Conservation (phyloP, 768 basidiomycete genomes). For the Tubosaeta sp. region DNA sequence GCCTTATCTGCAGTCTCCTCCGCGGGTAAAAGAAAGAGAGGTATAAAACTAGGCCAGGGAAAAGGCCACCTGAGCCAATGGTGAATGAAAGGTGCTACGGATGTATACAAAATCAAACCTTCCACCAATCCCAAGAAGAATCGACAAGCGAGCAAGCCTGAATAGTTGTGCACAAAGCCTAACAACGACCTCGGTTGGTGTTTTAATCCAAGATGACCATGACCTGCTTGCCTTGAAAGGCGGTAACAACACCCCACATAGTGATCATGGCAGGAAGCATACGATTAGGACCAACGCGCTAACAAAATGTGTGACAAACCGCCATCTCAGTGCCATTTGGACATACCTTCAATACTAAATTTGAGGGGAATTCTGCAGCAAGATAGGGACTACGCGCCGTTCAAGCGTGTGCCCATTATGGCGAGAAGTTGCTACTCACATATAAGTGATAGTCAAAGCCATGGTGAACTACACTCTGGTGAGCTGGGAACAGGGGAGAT, state of each 20-base stretch:
- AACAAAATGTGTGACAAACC: background rate
- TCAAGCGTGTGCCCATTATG: background rate
- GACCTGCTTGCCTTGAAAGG: constrained; percentile 50
- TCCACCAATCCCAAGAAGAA: constrained; percentile 1
- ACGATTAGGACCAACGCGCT: constrained; percentile 50
- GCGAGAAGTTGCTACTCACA: constrained; percentile 9
- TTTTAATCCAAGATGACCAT: background rate
- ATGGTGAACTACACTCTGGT: constrained; percentile 31
- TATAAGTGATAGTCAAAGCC: constrained; percentile 26
- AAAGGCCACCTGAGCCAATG: background rate
- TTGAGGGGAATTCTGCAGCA: constrained; percentile 56
- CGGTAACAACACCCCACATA: constrained; percentile 62
- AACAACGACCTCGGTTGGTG: background rate
- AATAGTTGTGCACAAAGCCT: background rate
- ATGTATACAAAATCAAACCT: background rate
- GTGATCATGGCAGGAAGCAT: constrained; percentile 59
- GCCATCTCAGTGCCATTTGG: background rate
- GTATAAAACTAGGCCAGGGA: constrained; percentile 1
- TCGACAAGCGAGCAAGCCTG: background rate
- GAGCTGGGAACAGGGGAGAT: background rate
- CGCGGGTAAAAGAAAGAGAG: constrained; percentile 1
- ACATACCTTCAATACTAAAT: constrained; percentile 48
- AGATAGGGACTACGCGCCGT: constrained; percentile 43
- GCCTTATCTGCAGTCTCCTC: background rate
- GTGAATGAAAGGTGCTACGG: background rate